These are phyloP conservation scores for Colletotrichum karsti DNA, from an alignment of 2,329 filamentous ascomycete species.

Conservation along the genomic window DNA sequence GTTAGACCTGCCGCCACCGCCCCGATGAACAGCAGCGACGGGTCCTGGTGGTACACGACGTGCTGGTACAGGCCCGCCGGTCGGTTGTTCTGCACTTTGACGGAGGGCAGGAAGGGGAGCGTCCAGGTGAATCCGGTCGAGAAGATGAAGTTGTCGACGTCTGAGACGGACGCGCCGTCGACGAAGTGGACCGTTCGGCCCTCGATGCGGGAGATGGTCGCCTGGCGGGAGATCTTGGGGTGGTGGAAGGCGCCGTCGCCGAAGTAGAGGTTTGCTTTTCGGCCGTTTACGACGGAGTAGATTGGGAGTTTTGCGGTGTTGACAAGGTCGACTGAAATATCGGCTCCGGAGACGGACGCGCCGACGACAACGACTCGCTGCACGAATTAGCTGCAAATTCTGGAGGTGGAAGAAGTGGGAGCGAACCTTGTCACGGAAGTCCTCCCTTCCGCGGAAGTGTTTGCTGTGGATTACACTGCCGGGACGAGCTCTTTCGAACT, in stretches of 20 bases:
- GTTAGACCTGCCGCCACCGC: conserved; percentile 67
- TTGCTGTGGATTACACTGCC: conserved; percentile 65
- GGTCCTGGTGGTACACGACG: conserved; percentile 62
- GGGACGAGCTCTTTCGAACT: conserved; percentile 52
- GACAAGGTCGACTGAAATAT: conserved; percentile 65
- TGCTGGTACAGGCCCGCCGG: conserved; percentile 66
- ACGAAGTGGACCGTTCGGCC: conserved; percentile 61
- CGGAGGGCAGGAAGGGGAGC: conserved; percentile 64
- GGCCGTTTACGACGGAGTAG: conserved; percentile 59
- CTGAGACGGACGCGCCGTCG: conserved; percentile 59
- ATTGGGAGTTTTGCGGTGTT: conserved; percentile 55
- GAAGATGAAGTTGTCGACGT: conserved; percentile 71
- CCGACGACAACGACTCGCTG: conserved; percentile 69
- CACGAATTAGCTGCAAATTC: background rate
- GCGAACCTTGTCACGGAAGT: conserved; percentile 55
- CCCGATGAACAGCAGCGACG: conserved; percentile 65
- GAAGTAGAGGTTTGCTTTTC: conserved; percentile 61
- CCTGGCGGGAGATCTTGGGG: conserved; percentile 55
- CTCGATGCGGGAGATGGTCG: conserved; percentile 57
- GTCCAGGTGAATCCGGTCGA: conserved; percentile 74
- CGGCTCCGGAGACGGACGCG: conserved; percentile 70
- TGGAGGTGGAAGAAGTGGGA: background rate
- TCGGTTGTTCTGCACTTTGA: conserved; percentile 62
- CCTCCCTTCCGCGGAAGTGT: conserved; percentile 56
- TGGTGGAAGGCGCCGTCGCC: conserved; percentile 68